These are phyloP conservation scores for Puccinia triticina DNA, from an alignment of 1,284 basidiomycete species.

Conservation along the genomic window DNA sequence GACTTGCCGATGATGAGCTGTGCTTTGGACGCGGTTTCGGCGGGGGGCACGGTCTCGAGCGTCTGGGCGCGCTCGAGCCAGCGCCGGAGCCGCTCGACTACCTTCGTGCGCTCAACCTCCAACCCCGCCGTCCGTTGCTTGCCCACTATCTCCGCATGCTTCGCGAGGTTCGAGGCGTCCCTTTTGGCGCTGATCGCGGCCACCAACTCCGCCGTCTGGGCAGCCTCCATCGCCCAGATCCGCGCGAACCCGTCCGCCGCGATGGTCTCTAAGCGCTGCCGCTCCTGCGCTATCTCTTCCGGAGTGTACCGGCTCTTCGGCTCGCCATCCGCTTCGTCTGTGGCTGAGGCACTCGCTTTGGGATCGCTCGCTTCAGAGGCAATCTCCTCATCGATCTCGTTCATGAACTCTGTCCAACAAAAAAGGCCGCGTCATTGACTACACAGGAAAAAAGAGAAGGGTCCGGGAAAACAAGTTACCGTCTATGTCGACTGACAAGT, in stretches of 20 bases:
- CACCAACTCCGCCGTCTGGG: background rate
- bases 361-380: background rate
- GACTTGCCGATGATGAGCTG: constrained; percentile 11
- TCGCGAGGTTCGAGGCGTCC: background rate
- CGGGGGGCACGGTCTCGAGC: background rate
- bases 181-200: background rate
- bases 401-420: constrained; percentile 21
- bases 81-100: background rate
- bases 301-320: background rate
- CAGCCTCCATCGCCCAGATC: background rate
- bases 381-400: constrained; percentile 11
- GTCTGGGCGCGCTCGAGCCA: constrained; percentile 14
- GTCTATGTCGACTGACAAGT: too few relatives aligned
- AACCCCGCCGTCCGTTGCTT: background rate
- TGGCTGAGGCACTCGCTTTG: too few relatives aligned
- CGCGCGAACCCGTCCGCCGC: background rate
- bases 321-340: background rate
- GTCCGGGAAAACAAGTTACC: too few relatives aligned
- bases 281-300: constrained; percentile 11
- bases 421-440: background rate
- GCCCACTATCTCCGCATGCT: background rate
- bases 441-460: background rate
- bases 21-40: background rate
- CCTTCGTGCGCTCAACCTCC: background rate
- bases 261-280: background rate